A percentile compares a stretch with the other conserved stretches of the same genome.
phyloP scores from a whole-genome alignment of 768 basidiomycete species.

The Suillus tomentosus region DNA sequence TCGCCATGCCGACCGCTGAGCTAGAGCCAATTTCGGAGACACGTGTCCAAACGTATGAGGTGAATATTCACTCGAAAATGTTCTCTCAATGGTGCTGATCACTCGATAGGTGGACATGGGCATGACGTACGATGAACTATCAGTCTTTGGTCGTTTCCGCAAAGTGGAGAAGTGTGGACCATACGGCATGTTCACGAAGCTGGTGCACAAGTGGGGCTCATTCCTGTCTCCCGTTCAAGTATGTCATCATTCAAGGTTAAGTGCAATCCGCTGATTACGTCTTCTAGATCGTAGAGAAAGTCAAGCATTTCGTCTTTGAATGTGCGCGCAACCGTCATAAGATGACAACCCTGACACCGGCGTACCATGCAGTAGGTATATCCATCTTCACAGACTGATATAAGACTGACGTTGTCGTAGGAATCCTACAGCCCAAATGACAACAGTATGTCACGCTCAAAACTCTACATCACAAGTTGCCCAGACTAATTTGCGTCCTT shows the following conservation, averaged over 20 bases:
- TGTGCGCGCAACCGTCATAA: constrained; percentile 97
- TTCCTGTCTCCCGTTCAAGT: constrained; percentile 84
- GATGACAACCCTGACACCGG: constrained; percentile 95
- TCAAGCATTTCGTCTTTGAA: constrained; percentile 96
- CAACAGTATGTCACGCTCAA: constrained; percentile 64
- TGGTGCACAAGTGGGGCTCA: constrained; percentile 91
- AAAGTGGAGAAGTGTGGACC: constrained; percentile 98
- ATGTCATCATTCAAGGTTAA: constrained; percentile 13
- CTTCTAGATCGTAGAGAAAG: constrained; percentile 89
- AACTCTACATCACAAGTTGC: background rate
- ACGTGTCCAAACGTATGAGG: constrained; percentile 96
- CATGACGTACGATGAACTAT: constrained; percentile 98
- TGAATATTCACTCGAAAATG: constrained; percentile 29
- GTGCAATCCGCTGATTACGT: background rate
- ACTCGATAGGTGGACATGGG: constrained; percentile 87
- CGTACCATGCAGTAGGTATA: constrained; percentile 84
- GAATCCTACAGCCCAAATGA: constrained; percentile 97
- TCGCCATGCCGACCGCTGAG: constrained; percentile 93
- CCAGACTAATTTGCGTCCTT: constrained; percentile 76
- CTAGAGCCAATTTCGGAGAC: constrained; percentile 92
- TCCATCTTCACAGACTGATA: background rate
- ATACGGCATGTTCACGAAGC: constrained; percentile 95
- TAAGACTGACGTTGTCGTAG: constrained; percentile 39
- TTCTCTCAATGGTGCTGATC: constrained; percentile 8
- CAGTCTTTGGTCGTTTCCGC: constrained; percentile 87